Percentiles rank a stretch among this genome's conserved stretches.
phyloP scores from a whole-genome alignment of 2,329 filamentous ascomycete species.

The Paraphaeosphaeria sporulosa region DNA sequence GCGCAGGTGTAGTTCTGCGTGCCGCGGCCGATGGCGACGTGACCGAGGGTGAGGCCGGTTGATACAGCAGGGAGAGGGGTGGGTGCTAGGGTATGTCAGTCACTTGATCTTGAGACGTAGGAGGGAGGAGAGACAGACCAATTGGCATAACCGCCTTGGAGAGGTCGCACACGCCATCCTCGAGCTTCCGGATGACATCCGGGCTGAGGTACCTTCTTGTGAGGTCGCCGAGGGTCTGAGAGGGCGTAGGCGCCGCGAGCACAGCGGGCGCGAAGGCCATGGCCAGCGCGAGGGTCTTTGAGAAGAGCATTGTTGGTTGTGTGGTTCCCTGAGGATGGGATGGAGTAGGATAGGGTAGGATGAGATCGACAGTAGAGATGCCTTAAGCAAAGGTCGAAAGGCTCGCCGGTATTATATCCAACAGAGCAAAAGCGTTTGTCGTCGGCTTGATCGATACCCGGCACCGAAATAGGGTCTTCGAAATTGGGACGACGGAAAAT shows the following conservation, averaged over 20 bases:
- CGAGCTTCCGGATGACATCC: conserved; percentile 25
- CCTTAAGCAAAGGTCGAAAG: background rate
- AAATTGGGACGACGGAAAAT: background rate
- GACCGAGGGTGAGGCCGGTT: conserved; percentile 69
- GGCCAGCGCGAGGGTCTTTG: conserved; percentile 37
- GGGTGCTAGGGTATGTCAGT: conserved; percentile 54
- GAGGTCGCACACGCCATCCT: conserved; percentile 39
- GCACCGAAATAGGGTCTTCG: conserved; percentile 3
- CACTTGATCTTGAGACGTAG: background rate
- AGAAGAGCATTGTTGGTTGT: conserved; percentile 43
- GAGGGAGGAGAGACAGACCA: conserved; percentile 32
- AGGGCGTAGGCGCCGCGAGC: conserved; percentile 42
- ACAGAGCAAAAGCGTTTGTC: background rate
- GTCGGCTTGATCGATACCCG: conserved; percentile 5
- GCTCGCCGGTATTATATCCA: conserved; percentile 6
- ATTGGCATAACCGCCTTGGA: conserved; percentile 37
- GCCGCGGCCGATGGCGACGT: conserved; percentile 86
- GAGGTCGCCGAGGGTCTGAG: conserved; percentile 1
- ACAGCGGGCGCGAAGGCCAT: conserved; percentile 43
- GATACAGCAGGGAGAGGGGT: conserved; percentile 68
- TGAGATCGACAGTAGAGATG: background rate
- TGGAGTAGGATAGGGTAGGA: background rate
- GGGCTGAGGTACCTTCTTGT: conserved; percentile 1
- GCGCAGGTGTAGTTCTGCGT: conserved; percentile 95
- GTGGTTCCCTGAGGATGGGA: background rate